Base-by-base conservation (phyloP, 1,139 yeast genomes). In the Diutina ranongensis region DNA sequence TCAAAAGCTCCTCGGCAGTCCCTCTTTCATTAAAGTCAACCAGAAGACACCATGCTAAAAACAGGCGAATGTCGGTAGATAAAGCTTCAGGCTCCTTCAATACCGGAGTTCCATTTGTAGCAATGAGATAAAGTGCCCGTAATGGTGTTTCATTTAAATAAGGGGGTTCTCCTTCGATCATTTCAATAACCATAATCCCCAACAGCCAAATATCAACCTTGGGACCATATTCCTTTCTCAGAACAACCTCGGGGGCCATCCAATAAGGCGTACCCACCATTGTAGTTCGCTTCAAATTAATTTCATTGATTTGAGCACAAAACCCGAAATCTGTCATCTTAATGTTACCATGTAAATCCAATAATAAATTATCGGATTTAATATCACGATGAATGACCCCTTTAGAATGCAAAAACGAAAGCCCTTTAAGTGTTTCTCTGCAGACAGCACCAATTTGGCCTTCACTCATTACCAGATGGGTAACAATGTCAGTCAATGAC, bases 261-360 rank as follows among this genome's bases (percentile, higher is more conserved):
- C 98, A 92, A 62, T 92, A 92, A 4, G 98, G 98, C 0, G 98
- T 92, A n/a, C 98, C 98, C 18, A 92, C 98, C 95, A 92, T 86
- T 2, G 98, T 92, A 7, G 95, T 88, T 62, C 98, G 78, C 64
- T 89, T 89, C 51, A 83, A 66, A 49, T 85, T 83, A 45, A 77
- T 71, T 57, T 89, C 97, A 54, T 84, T 89, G 54, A 92, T 84
- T 62, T 89, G 97, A 0, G 98, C 98, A 68, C 98, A 92, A 66
- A 89, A 84, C 1, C 94, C 94, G 62, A 83, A 83, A 63, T 83
- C 92, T 0, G 94, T 92, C 63, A 92, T 72, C 65, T 92, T 92
- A 60, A 92, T 88, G 52, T 86, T 83, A 46, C 98, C 98, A 46
- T 76, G 76, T 67, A 84, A 69, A 46, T 92, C 81, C 45, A 92